These are phyloP conservation scores for Boeremia exigua DNA, from an alignment of 2,329 filamentous ascomycete species.

Conservation along the genomic window DNA sequence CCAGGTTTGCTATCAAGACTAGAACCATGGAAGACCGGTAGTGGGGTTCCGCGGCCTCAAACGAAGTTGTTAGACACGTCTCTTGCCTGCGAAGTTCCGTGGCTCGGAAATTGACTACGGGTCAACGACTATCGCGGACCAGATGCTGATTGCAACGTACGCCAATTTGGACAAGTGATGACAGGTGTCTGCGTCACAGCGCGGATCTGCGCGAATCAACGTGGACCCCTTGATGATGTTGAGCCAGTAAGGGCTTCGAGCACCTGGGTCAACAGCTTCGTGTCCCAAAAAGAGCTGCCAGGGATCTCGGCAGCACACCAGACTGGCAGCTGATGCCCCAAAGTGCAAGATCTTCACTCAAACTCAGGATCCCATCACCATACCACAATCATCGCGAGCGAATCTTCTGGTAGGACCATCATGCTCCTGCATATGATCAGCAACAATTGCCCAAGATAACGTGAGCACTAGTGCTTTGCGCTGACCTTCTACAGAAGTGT, in stretches of 20 bases:
- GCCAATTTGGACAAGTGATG: background rate
- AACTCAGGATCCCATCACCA: background rate
- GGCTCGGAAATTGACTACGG: background rate
- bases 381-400: background rate
- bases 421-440: too few relatives aligned
- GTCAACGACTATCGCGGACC: background rate
- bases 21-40: background rate
- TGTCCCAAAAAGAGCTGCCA: background rate
- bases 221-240: background rate
- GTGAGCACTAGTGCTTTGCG: too few relatives aligned
- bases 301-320: background rate
- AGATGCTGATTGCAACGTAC: background rate
- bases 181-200: background rate
- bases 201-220: background rate
- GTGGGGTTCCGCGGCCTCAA: background rate
- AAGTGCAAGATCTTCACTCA: background rate
- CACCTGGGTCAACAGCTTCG: background rate
- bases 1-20: background rate
- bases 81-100: background rate
- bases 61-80: background rate
- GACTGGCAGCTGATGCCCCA: background rate
- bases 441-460: too few relatives aligned
- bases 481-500: background rate
- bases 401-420: background rate
- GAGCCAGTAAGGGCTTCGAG: background rate